Conservation (phyloP, 257 asterid species). For the Nyctanthes arbortristis region DNA sequence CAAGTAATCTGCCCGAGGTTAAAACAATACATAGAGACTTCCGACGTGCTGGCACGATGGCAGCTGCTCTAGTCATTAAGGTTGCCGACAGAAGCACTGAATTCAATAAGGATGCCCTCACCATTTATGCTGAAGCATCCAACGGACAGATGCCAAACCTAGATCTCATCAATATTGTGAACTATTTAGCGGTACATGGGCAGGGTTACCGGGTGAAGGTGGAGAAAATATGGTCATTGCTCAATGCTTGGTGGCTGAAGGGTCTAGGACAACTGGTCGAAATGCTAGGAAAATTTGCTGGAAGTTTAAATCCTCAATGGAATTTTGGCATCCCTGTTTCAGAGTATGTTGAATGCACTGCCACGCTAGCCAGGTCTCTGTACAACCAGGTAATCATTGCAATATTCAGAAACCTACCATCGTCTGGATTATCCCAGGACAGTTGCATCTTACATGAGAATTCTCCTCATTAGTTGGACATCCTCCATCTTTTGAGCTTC, state of each 20-base stretch:
- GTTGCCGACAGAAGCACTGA: constrained; percentile 59
- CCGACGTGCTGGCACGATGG: constrained; percentile 97
- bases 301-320: constrained; percentile 78
- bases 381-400: constrained; percentile 69
- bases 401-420: constrained; percentile 16
- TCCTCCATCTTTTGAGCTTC: neutral
- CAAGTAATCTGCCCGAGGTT: constrained; percentile 26
- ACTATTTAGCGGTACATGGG: constrained; percentile 87
- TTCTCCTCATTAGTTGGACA: neutral
- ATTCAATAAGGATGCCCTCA: constrained; percentile 67
- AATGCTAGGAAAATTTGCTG: constrained; percentile 63
- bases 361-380: constrained; percentile 88
- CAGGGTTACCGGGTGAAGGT: constrained; percentile 85
- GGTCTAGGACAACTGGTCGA: constrained; percentile 60
- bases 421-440: constrained; percentile 3
- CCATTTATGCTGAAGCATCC: constrained; percentile 91
- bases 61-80: constrained; percentile 93
- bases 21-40: constrained; percentile 41
- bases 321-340: constrained; percentile 66
- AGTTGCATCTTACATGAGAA: neutral
- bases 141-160: constrained; percentile 99
- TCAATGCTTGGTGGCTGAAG: constrained; percentile 75
- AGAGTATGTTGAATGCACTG: constrained; percentile 86
- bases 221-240: constrained; percentile 67
- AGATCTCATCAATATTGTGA: constrained; percentile 83